These are phyloP conservation scores for Penicillium alfredii DNA, from an alignment of 495 filamentous ascomycete species.

Conservation along the genomic window DNA sequence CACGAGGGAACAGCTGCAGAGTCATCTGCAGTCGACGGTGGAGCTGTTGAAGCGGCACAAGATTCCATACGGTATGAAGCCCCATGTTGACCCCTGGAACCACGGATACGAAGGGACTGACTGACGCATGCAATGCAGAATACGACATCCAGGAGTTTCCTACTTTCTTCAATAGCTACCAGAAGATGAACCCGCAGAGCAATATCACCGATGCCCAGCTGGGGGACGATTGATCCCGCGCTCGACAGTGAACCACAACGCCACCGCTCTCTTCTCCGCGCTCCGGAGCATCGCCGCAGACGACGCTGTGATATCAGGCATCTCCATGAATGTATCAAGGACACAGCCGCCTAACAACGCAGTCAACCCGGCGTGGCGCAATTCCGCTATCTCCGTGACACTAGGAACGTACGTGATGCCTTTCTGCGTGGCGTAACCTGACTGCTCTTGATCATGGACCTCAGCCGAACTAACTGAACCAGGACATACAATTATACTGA, in stretches of 20 bases:
- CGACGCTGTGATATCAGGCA: slow-evolving; percentile 34
- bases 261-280: background rate
- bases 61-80: slow-evolving; percentile 8
- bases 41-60: slow-evolving; percentile 1
- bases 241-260: slow-evolving; percentile 29
- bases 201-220: slow-evolving; percentile 40
- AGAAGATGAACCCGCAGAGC: slow-evolving; percentile 25
- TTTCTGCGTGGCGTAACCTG: too few relatives aligned
- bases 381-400: slow-evolving; percentile 1
- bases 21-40: background rate
- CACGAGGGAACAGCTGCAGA: slow-evolving; percentile 6
- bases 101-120: too few relatives aligned
- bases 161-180: slow-evolving; percentile 37
- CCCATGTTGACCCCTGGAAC: too few relatives aligned
- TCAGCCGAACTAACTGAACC: too few relatives aligned
- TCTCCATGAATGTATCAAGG: slow-evolving; percentile 27
- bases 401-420: slow-evolving; percentile 6
- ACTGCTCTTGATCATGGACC: too few relatives aligned
- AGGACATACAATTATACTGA: too few relatives aligned
- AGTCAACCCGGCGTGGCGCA: slow-evolving; percentile 37
- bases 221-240: slow-evolving; percentile 51
- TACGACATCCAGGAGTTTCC: slow-evolving; percentile 21
- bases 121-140: too few relatives aligned
- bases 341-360: slow-evolving; percentile 37
- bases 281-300: slow-evolving; percentile 22